Evolutionary conservation across 345 rosid genomes (phyloP).

Genomic region (Streptanthus diversifolius): DNA sequence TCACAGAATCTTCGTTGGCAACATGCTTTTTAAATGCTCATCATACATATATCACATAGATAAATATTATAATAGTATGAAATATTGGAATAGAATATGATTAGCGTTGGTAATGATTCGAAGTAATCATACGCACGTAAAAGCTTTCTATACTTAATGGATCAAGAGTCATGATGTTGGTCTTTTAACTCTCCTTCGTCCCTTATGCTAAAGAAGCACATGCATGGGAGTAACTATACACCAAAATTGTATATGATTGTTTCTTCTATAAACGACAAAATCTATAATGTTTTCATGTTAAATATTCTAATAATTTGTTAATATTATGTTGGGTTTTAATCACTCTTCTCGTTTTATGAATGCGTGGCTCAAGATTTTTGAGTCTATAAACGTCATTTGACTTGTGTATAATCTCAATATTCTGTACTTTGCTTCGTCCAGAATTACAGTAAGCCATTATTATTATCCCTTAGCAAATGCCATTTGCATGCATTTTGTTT

Average conservation of each 20-base stretch:
- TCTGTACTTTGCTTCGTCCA: not conserved
- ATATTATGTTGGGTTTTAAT: not conserved
- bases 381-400: not conserved
- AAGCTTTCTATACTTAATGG: not conserved
- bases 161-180: slow-evolving; percentile 19
- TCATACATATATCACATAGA: not conserved
- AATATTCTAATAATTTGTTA: not conserved
- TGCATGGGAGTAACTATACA: slow-evolving; percentile 4
- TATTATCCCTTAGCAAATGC: not conserved
- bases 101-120: slow-evolving; percentile 18
- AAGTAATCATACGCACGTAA: slow-evolving; percentile 33
- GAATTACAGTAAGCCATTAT: not conserved
- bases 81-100: not conserved
- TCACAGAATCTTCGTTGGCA: slow-evolving; percentile 31
- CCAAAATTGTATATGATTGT: slow-evolving; percentile 11
- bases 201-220: slow-evolving; percentile 13
- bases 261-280: slow-evolving; percentile 4
- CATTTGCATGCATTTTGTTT: not conserved
- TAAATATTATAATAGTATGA: not conserved
- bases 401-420: not conserved
- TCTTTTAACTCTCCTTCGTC: slow-evolving; percentile 4
- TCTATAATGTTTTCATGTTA: not conserved
- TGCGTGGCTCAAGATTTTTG: slow-evolving; percentile 5
- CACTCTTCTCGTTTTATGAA: not conserved
- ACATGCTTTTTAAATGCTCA: slow-evolving; percentile 8